Percentiles rank a stretch among this genome's conserved stretches.
phyloP scores from a whole-genome alignment of 2,329 filamentous ascomycete species.

The Thelonectria rubi region DNA sequence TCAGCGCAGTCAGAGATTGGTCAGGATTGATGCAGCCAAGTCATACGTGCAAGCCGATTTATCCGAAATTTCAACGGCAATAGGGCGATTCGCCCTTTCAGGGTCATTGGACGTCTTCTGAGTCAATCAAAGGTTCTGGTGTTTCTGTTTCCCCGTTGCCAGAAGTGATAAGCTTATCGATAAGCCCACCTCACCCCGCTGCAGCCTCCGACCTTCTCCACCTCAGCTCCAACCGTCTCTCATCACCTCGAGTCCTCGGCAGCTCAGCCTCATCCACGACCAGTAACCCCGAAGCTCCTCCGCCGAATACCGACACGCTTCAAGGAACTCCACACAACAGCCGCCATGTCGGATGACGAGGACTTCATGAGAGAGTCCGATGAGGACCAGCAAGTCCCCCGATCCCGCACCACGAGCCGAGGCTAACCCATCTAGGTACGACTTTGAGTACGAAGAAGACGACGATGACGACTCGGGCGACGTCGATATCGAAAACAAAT shows the following conservation, averaged over 20 bases:
- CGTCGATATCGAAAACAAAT: slow-evolving; percentile 98
- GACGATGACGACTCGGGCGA: slow-evolving; percentile 89
- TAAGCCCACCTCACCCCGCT: slow-evolving; percentile 36
- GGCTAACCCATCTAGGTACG: slow-evolving; percentile 66
- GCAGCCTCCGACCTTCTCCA: slow-evolving; percentile 38
- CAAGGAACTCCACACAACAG: neutral
- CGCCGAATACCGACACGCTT: neutral
- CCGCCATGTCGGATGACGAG: slow-evolving; percentile 61
- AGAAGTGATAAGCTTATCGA: no score
- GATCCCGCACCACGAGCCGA: slow-evolving; percentile 6
- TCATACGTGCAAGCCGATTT: no score
- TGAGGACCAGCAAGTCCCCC: slow-evolving; percentile 52
- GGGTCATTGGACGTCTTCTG: no score
- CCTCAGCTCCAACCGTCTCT: slow-evolving; percentile 31
- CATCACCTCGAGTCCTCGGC: slow-evolving; percentile 12
- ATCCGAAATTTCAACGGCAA: no score
- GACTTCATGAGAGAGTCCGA: slow-evolving; percentile 60
- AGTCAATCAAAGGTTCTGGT: neutral
- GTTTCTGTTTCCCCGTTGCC: neutral
- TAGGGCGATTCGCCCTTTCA: no score
- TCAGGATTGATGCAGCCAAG: no score
- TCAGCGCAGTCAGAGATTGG: no score
- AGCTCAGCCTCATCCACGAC: neutral
- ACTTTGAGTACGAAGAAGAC: slow-evolving; percentile 96
- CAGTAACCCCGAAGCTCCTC: neutral